Percentiles rank a stretch among this genome's conserved stretches.
Evolutionary conservation across 2,329 filamentous ascomycete genomes (phyloP).

Genomic region (Macrophomina pseudophaseolina): DNA sequence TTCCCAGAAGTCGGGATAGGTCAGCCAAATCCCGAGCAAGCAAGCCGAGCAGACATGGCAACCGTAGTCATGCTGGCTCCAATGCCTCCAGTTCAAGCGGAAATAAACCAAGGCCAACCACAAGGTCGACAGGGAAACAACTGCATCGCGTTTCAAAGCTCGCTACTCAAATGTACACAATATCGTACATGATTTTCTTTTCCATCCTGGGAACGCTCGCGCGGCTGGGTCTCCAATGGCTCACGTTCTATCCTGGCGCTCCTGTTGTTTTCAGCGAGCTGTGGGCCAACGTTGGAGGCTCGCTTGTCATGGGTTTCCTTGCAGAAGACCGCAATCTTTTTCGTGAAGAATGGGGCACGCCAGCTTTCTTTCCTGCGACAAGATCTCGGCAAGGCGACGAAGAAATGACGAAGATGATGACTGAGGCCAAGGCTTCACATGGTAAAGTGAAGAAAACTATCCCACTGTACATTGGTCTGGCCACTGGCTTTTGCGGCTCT

Average conservation of each 20-base stretch:
- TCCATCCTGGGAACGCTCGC: constrained; percentile 83
- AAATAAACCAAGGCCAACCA: not conserved
- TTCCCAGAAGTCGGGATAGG: constrained; percentile 19
- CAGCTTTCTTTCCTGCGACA: constrained; percentile 45
- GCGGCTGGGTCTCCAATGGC: constrained; percentile 76
- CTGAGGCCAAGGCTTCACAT: constrained; percentile 37
- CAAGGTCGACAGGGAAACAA: not conserved
- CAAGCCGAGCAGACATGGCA: not conserved
- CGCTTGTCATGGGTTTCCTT: constrained; percentile 84
- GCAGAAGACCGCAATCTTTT: constrained; percentile 79
- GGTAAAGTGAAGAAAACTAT: constrained; percentile 77
- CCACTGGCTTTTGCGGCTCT: constrained; percentile 86
- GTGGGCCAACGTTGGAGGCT: constrained; percentile 88
- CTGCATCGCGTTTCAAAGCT: constrained; percentile 33
- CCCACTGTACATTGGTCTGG: constrained; percentile 83
- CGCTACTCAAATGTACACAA: constrained; percentile 60
- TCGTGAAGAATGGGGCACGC: constrained; percentile 66
- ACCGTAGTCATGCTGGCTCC: not conserved
- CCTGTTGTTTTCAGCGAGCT: constrained; percentile 75
- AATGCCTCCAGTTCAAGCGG: constrained; percentile 4
- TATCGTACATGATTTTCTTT: constrained; percentile 85
- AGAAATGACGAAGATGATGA: constrained; percentile 39
- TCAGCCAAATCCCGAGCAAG: not conserved
- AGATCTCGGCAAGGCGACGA: constrained; percentile 41
- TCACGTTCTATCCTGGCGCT: constrained; percentile 79